A percentile compares a stretch with the other conserved stretches of the same genome.
phyloP scores from a whole-genome alignment of 2,329 filamentous ascomycete species.

The Dryadomyces quercus-mongolicae region DNA sequence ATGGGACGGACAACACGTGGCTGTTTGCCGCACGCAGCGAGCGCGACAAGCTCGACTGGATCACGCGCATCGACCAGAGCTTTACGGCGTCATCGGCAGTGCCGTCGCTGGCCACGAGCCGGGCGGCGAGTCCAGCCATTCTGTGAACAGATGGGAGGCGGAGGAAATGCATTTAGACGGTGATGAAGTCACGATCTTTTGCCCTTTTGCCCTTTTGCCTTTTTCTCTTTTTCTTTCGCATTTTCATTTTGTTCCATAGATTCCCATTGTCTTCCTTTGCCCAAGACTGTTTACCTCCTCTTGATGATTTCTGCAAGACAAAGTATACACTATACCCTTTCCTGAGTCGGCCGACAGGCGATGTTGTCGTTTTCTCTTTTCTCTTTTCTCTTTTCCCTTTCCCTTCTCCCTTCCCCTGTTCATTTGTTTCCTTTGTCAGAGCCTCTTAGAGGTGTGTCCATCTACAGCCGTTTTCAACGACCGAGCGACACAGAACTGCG shows the following conservation, averaged over 20 bases:
- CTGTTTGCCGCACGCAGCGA: slow-evolving; percentile 84
- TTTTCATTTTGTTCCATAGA: background rate
- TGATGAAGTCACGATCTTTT: background rate
- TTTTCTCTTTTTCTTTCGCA: background rate
- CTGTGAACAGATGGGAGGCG: background rate
- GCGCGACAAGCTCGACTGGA: slow-evolving; percentile 93
- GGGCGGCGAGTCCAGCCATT: slow-evolving; percentile 22
- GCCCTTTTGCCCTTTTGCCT: background rate
- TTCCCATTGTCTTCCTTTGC: background rate
- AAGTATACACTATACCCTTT: background rate
- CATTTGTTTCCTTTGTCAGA: background rate
- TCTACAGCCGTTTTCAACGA: background rate
- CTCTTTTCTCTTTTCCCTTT: no score
- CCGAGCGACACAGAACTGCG: no score
- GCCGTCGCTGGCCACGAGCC: slow-evolving; percentile 31
- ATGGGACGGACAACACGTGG: slow-evolving; percentile 89
- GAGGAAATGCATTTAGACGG: background rate
- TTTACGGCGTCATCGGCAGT: slow-evolving; percentile 20
- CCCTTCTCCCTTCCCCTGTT: background rate
- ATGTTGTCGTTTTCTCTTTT: no score
- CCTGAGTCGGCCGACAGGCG: no score
- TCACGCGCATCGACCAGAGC: slow-evolving; percentile 84
- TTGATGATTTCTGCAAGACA: background rate
- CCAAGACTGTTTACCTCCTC: background rate
- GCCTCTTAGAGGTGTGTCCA: no score